A percentile compares a stretch with the other conserved stretches of the same genome.
Conservation (phyloP, 352 stramenopile species). For the Pythium rhizo-oryzae region DNA sequence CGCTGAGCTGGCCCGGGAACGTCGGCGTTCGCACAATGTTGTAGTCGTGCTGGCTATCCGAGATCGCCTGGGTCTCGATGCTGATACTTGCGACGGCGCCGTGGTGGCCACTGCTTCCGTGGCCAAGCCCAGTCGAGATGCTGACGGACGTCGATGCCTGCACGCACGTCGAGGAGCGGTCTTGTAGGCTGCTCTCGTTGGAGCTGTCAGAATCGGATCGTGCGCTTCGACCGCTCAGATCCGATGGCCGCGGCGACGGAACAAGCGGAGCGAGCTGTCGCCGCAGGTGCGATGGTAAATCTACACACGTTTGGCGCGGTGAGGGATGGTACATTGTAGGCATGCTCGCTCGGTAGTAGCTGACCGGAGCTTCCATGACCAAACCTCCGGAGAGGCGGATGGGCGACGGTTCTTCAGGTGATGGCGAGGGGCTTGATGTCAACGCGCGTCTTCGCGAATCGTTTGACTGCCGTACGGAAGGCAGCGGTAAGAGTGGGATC, state of each 20-base stretch:
- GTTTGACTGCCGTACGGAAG: constrained; percentile 15
- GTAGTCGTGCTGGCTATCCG: constrained; percentile 45
- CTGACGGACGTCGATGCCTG: constrained; percentile 9
- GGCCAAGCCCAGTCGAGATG: constrained; percentile 1
- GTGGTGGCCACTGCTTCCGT: constrained; percentile 6
- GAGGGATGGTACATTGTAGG: constrained; percentile 12
- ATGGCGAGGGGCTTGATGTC: constrained; percentile 16
- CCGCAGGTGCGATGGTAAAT: constrained; percentile 13
- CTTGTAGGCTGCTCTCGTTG: constrained; percentile 6
- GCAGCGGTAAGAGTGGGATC: constrained; percentile 24
- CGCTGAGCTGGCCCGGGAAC: constrained; percentile 48
- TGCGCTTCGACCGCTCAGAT: background rate
- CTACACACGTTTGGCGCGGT: constrained; percentile 16
- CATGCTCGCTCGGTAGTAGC: constrained; percentile 24
- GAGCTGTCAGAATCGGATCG: constrained; percentile 24
- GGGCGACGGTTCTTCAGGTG: constrained; percentile 12
- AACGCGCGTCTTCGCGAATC: constrained; percentile 16
- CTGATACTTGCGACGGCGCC: constrained; percentile 18
- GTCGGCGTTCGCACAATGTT: constrained; percentile 66
- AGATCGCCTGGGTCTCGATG: constrained; percentile 34
- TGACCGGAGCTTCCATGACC: constrained; percentile 27
- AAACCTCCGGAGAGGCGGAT: constrained; percentile 25
- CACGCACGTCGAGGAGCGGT: constrained; percentile 11
- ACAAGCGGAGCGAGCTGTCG: constrained; percentile 23
- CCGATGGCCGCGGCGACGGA: constrained; percentile 20